A percentile compares a stretch with the other conserved stretches of the same genome.
These are phyloP conservation scores for Talaromyces sp. DNA, from an alignment of 2,329 filamentous ascomycete genomes.

Conservation along the genomic window DNA sequence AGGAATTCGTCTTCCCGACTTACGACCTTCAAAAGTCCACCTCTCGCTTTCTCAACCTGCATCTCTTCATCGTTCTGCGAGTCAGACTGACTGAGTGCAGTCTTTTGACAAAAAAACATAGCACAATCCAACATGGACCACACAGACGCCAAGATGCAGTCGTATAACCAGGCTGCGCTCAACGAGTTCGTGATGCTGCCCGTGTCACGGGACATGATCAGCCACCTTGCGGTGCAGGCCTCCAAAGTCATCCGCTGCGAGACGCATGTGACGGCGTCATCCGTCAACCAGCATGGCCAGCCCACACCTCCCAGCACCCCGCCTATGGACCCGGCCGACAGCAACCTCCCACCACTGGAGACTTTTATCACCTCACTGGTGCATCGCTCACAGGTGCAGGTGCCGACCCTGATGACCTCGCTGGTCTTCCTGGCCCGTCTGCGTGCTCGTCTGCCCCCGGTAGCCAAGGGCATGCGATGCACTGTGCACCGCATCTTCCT, in stretches of 20 bases:
- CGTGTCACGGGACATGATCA: conserved; percentile 44
- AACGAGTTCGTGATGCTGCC: conserved; percentile 43
- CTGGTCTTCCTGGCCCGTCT: conserved; percentile 88
- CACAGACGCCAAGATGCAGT: conserved; percentile 14
- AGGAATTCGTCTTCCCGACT: not conserved
- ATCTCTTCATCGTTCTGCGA: conserved; percentile 5
- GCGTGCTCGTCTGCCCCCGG: conserved; percentile 77
- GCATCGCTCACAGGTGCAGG: conserved; percentile 89
- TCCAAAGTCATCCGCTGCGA: conserved; percentile 45
- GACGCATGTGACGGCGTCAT: conserved; percentile 41
- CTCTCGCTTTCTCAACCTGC: not conserved
- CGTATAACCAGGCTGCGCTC: conserved; percentile 37
- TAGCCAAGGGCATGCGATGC: conserved; percentile 93
- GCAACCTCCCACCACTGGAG: conserved; percentile 67
- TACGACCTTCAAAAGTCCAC: not conserved
- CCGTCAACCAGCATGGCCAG: conserved; percentile 42
- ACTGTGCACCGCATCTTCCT: conserved; percentile 98
- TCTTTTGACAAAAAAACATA: not conserved
- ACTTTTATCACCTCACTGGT: conserved; percentile 90
- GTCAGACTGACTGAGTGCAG: not conserved
- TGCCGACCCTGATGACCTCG: conserved; percentile 93
- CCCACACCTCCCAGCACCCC: conserved; percentile 57
- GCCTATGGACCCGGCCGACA: conserved; percentile 40
- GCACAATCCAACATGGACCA: conserved; percentile 13
- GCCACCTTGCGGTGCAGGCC: conserved; percentile 41